A percentile compares a stretch with the other conserved stretches of the same genome.
phyloP scores from a whole-genome alignment of 768 basidiomycete species.

The Russula foetens region DNA sequence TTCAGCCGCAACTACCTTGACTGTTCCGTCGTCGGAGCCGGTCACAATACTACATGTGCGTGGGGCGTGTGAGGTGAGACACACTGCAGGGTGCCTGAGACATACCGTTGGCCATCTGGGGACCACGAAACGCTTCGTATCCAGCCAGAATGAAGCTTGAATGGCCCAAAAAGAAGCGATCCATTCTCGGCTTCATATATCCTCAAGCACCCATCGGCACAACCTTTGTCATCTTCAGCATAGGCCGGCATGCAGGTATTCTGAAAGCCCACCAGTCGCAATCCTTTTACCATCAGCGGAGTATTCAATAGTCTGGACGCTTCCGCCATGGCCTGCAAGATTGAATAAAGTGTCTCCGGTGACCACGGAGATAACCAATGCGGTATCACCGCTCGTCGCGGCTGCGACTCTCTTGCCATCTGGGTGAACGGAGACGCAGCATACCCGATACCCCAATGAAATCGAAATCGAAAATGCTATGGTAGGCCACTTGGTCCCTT shows the following conservation, averaged over 20 bases:
- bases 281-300: conserved; percentile 9
- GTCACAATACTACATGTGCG: conserved; percentile 4
- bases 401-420: conserved; percentile 17
- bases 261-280: conserved; percentile 3
- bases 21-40: conserved; percentile 8
- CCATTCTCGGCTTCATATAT: conserved; percentile 25
- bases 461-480: conserved; percentile 17
- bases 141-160: conserved; percentile 18
- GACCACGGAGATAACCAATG: background rate
- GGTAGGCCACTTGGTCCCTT: conserved; percentile 16
- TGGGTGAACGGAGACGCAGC: conserved; percentile 20
- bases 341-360: conserved; percentile 3
- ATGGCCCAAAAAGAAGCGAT: conserved; percentile 5
- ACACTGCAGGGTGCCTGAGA: background rate
- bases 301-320: conserved; percentile 2
- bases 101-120: conserved; percentile 20
- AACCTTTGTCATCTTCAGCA: background rate
- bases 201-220: conserved; percentile 18
- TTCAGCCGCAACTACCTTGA: conserved; percentile 5
- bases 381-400: background rate
- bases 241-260: background rate
- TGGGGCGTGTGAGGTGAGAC: background rate
- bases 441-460: background rate
- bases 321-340: background rate
- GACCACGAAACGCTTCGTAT: conserved; percentile 24